Percentiles rank a stretch among this genome's conserved stretches.
Conservation (phyloP, 2,329 filamentous ascomycete species). For the Penicillium sp. region DNA sequence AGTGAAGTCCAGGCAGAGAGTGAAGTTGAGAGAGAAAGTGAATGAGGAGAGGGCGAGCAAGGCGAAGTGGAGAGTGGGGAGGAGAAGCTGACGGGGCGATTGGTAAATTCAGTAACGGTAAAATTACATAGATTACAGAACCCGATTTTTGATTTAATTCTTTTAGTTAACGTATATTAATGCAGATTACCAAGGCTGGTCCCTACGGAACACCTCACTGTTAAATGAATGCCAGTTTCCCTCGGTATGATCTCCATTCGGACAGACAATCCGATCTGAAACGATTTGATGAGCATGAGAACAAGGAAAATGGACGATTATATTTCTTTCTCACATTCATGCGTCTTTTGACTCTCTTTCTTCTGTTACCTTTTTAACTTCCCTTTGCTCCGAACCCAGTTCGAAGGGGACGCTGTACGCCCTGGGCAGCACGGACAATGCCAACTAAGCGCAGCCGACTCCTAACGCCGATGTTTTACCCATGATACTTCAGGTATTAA, state of each 20-base stretch:
- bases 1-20: conserved; percentile 25
- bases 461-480: neutral
- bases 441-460: conserved; percentile 13
- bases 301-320: neutral
- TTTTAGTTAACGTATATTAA: neutral
- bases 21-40: conserved; percentile 14
- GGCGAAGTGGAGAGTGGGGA: conserved; percentile 27
- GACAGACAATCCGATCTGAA: conserved; percentile 7
- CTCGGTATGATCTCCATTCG: conserved; percentile 5
- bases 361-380: neutral
- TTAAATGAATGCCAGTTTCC: neutral
- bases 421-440: neutral
- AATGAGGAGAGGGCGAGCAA: conserved; percentile 20
- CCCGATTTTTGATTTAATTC: neutral
- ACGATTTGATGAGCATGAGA: neutral
- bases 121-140: neutral
- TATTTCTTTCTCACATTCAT: neutral
- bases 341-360: neutral
- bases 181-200: neutral
- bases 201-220: neutral
- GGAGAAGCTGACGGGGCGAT: conserved; percentile 22
- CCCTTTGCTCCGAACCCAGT: conserved; percentile 4
- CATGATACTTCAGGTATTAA: neutral
- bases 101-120: conserved; percentile 13
- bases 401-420: conserved; percentile 15